Conservation (phyloP, 345 rosid species). For the Eucalyptus pauciflora region DNA sequence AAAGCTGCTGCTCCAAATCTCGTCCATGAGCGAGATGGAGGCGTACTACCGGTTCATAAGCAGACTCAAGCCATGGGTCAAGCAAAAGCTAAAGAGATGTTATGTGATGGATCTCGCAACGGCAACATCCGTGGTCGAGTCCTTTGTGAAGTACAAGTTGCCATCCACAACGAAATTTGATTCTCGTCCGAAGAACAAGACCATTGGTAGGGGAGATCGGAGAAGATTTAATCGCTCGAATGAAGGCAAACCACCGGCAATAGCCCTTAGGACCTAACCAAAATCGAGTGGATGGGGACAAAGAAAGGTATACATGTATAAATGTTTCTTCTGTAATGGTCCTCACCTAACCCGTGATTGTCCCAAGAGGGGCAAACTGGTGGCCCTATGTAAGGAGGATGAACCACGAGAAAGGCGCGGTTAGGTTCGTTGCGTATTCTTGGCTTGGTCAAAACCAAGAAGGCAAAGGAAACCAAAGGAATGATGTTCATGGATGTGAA, state of each 20-base stretch:
- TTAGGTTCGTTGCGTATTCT: accelerated
- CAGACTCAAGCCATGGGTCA: no score
- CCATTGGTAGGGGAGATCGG: accelerated
- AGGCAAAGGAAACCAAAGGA: no score
- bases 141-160: no score
- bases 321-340: no score
- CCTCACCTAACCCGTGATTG: accelerated
- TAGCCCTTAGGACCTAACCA: accelerated
- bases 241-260: accelerated
- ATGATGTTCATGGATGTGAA: accelerated
- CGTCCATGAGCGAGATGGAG: accelerated
- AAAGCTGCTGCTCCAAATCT: accelerated
- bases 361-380: no score
- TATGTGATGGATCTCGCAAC: accelerated
- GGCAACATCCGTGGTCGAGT: accelerated
- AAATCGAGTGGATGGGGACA: no score
- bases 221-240: no score
- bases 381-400: no score
- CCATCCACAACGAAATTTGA: no score
- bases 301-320: accelerated
- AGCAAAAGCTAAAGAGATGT: no score
- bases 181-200: no score
- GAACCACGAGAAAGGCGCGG: accelerated
- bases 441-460: no score
- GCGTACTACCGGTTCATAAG: accelerated